Conservation (phyloP, 106 monocot genomes). For the Apostasia ramifera region DNA sequence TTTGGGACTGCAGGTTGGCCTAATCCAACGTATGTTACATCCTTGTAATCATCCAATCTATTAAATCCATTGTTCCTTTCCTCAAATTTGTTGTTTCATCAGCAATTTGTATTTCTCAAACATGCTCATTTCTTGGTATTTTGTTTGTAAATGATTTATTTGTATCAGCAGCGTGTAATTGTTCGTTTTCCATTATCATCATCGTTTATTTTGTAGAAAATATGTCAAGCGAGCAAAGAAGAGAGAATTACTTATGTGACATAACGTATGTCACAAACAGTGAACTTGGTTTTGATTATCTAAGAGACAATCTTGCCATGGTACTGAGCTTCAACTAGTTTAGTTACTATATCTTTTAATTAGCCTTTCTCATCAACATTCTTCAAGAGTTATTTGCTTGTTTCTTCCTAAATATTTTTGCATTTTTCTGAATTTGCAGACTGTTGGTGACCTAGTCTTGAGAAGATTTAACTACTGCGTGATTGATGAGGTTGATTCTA, state of each 20-base stretch:
- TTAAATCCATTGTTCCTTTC: background rate
- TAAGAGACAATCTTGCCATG: slow-evolving; percentile 97
- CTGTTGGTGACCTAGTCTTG: slow-evolving; percentile 83
- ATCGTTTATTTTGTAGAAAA: slow-evolving; percentile 52
- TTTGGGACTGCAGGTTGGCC: slow-evolving; percentile 91
- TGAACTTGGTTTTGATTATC: slow-evolving; percentile 94
- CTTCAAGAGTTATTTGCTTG: background rate
- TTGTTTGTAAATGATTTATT: too few relatives aligned
- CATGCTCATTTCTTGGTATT: too few relatives aligned
- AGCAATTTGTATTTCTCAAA: too few relatives aligned
- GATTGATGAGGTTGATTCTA: slow-evolving; percentile 99
- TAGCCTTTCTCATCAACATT: slow-evolving; percentile 4
- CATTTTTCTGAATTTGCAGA: slow-evolving; percentile 34
- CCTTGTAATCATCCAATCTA: slow-evolving; percentile 6
- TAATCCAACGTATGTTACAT: slow-evolving; percentile 95
- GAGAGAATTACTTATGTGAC: slow-evolving; percentile 85
- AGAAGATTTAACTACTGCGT: slow-evolving; percentile 83
- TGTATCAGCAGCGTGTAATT: too few relatives aligned
- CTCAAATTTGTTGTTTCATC: too few relatives aligned
- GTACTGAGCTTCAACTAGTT: slow-evolving; percentile 17
- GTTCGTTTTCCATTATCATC: background rate
- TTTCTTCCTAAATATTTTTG: slow-evolving; percentile 4
- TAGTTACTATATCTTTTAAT: background rate
- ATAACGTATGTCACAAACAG: slow-evolving; percentile 99
- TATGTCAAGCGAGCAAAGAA: slow-evolving; percentile 91